These are phyloP conservation scores for Cystobasidium pallidum DNA, from an alignment of 1,284 basidiomycete species.

Conservation along the genomic window DNA sequence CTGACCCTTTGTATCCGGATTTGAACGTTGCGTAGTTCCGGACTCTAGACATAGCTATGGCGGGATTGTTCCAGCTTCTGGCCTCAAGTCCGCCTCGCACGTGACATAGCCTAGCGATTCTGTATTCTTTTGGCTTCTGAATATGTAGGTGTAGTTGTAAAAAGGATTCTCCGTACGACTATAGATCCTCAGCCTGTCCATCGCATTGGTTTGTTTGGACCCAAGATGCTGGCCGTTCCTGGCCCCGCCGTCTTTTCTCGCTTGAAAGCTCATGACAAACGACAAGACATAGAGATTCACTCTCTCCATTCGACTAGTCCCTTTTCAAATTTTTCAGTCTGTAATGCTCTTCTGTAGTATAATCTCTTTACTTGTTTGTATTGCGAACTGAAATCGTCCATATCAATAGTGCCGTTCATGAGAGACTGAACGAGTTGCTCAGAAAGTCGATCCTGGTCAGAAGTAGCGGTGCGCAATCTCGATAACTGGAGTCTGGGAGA, in stretches of 20 bases:
- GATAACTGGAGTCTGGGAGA: constrained; percentile 81
- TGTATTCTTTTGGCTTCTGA: neutral
- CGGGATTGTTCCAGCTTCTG: no score
- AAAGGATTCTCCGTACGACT: neutral
- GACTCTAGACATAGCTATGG: no score
- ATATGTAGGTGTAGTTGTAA: neutral
- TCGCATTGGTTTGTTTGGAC: no score
- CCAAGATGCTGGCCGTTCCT: no score
- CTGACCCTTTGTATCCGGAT: neutral
- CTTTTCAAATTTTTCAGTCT: constrained; percentile 79
- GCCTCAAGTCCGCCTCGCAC: neutral
- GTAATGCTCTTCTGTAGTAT: constrained; percentile 87
- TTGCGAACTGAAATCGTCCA: constrained; percentile 83
- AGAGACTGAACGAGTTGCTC: constrained; percentile 79
- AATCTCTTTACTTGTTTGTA: constrained; percentile 81
- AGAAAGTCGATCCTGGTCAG: constrained; percentile 82
- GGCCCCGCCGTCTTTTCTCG: no score
- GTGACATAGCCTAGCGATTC: neutral
- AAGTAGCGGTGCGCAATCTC: constrained; percentile 79
- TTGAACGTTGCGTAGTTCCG: no score
- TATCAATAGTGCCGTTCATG: constrained; percentile 64
- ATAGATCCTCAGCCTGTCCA: no score
- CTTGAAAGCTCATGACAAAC: no score
- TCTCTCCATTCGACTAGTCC: constrained; percentile 76
- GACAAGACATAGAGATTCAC: no score